phyloP scores from a whole-genome alignment of 2,329 filamentous ascomycete genomes.

The Stemphylium vesicarium region DNA sequence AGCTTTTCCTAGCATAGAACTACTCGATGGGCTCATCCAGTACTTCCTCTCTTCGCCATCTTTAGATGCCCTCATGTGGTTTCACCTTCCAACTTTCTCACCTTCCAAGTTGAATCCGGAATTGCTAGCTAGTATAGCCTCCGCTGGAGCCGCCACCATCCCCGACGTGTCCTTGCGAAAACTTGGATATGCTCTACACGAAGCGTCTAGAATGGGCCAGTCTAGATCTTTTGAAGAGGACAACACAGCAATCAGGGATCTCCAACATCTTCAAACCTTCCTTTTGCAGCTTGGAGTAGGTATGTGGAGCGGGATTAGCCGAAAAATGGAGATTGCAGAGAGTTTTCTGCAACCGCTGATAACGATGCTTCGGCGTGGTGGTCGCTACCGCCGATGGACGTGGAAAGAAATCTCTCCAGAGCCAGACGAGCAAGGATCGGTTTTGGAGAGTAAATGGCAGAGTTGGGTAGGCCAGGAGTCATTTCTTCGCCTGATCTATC shows the following conservation, averaged over 20 bases:
- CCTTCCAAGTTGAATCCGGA: conserved; percentile 64
- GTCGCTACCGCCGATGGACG: conserved; percentile 63
- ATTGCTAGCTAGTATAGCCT: conserved; percentile 65
- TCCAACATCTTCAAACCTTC: conserved; percentile 60
- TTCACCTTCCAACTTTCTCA: conserved; percentile 67
- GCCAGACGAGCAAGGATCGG: conserved; percentile 62
- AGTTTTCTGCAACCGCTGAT: conserved; percentile 62
- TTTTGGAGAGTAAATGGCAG: conserved; percentile 69
- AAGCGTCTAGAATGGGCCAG: conserved; percentile 53
- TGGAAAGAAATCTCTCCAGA: conserved; percentile 60
- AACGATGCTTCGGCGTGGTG: conserved; percentile 63
- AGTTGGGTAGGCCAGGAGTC: conserved; percentile 69
- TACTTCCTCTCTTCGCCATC: conserved; percentile 65
- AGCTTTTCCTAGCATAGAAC: conserved; percentile 67
- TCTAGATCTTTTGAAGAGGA: conserved; percentile 55
- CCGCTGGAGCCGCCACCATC: conserved; percentile 66
- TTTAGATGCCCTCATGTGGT: conserved; percentile 64
- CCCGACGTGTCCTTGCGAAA: conserved; percentile 64
- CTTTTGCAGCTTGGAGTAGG: conserved; percentile 60
- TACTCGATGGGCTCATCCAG: conserved; percentile 67
- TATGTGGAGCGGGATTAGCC: conserved; percentile 65
- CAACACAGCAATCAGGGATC: conserved; percentile 58
- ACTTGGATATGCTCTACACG: conserved; percentile 63
- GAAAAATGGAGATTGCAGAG: conserved; percentile 66
- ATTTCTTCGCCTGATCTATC: conserved; percentile 72